Conservation (phyloP, 192 early-diverging fungal genomes). For the Martensiomyces pterosporus region DNA sequence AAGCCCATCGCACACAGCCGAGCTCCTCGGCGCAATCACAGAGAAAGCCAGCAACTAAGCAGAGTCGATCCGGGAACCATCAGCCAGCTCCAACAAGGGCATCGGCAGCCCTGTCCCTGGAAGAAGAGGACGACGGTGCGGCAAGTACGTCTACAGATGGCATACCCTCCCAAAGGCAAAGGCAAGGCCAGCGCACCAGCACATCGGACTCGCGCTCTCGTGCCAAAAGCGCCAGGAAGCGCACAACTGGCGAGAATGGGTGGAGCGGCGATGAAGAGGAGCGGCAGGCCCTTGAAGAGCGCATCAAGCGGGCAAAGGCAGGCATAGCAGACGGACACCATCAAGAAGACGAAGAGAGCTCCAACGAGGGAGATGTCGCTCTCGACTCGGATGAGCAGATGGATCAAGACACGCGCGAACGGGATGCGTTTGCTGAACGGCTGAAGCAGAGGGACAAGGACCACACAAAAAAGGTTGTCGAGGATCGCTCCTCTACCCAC, state of each 20-base stretch:
- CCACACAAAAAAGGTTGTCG: constrained; percentile 58
- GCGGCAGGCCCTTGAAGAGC: constrained; percentile 48
- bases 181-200: too few relatives aligned
- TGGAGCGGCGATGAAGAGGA: constrained; percentile 62
- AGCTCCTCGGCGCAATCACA: constrained; percentile 2
- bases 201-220: constrained; percentile 5
- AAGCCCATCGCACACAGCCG: constrained; percentile 2
- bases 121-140: too few relatives aligned
- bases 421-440: constrained; percentile 85
- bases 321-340: constrained; percentile 26
- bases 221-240: constrained; percentile 44
- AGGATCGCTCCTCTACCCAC: constrained; percentile 27
- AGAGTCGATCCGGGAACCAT: too few relatives aligned
- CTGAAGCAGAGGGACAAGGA: constrained; percentile 79
- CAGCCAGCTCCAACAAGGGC: too few relatives aligned
- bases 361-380: constrained; percentile 27
- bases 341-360: constrained; percentile 24
- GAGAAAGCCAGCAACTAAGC: not conserved
- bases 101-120: too few relatives aligned
- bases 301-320: constrained; percentile 54
- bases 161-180: too few relatives aligned
- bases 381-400: constrained; percentile 37
- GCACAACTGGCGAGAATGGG: constrained; percentile 31
- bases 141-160: too few relatives aligned
- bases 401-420: constrained; percentile 72